A percentile compares a stretch with the other conserved stretches of the same genome.
These are phyloP conservation scores for Hepatocystis sp. DNA, from an alignment of 169 alveolate species.

Conservation along the genomic window DNA sequence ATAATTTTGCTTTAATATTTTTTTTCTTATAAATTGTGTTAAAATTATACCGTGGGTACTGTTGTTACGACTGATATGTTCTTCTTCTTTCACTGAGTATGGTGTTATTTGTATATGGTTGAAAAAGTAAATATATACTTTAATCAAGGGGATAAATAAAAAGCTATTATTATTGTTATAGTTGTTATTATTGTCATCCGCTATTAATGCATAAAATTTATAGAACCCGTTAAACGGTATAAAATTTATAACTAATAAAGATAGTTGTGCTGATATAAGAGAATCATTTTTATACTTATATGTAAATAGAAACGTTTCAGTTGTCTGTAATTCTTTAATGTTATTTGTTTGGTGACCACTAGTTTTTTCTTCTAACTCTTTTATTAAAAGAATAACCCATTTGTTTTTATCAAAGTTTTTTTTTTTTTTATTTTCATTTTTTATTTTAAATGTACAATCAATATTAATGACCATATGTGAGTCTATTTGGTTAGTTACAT, in stretches of 20 bases:
- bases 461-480: slow-evolving; percentile 15
- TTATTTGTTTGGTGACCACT: neutral
- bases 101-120: slow-evolving; percentile 25
- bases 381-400: slow-evolving; percentile 14
- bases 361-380: slow-evolving; percentile 6
- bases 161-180: too few species aligned
- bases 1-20: neutral
- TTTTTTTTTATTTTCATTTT: too few species aligned
- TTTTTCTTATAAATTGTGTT: slow-evolving; percentile 3
- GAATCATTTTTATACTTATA: slow-evolving; percentile 17
- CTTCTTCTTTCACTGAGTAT: slow-evolving; percentile 13
- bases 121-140: slow-evolving; percentile 22
- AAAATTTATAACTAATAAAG: slow-evolving; percentile 37
- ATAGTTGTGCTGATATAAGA: slow-evolving; percentile 23
- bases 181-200: slow-evolving; percentile 28
- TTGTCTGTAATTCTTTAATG: slow-evolving; percentile 25
- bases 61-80: too few species aligned
- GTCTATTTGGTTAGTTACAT: neutral
- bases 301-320: slow-evolving; percentile 54
- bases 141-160: slow-evolving; percentile 11
- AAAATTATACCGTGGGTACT: slow-evolving; percentile 8
- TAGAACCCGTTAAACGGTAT: slow-evolving; percentile 30
- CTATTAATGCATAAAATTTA: slow-evolving; percentile 22
- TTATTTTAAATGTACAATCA: slow-evolving; percentile 15
- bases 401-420: slow-evolving; percentile 11